Evolutionary conservation across 345 rosid genomes (phyloP).

Genomic region (Balakata baccata): DNA sequence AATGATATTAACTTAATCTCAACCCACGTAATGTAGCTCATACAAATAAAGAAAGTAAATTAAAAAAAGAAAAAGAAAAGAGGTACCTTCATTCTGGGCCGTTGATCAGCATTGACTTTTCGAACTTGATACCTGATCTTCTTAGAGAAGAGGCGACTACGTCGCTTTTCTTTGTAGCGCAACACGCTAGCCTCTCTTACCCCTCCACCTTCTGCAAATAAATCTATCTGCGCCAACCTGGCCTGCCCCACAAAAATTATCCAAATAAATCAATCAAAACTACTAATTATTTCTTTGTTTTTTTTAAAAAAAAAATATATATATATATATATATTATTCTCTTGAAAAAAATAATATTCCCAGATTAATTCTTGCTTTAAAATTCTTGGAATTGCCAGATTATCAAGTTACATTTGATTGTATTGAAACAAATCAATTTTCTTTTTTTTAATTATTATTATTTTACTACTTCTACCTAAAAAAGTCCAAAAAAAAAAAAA

Average conservation of each 20-base stretch:
- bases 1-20: too few relatives aligned
- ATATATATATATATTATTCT: background rate
- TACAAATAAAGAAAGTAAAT: too few relatives aligned
- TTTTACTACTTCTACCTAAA: background rate
- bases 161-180: conserved; percentile 88
- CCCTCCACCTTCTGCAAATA: conserved; percentile 59
- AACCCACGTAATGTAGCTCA: too few relatives aligned
- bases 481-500: background rate
- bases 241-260: conserved; percentile 43
- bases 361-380: too few relatives aligned
- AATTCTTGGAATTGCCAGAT: too few relatives aligned
- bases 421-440: background rate
- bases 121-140: conserved; percentile 91
- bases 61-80: too few relatives aligned
- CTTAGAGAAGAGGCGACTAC: conserved; percentile 78
- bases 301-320: too few relatives aligned
- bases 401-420: too few relatives aligned
- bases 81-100: conserved; percentile 85
- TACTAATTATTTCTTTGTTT: background rate
- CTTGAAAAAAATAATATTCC: too few relatives aligned
- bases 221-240: conserved; percentile 70
- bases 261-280: background rate
- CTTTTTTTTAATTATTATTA: background rate
- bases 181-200: conserved; percentile 80
- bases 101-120: conserved; percentile 80